phyloP scores from a whole-genome alignment of 2,329 filamentous ascomycete species.

The Hypoxylon sp. region DNA sequence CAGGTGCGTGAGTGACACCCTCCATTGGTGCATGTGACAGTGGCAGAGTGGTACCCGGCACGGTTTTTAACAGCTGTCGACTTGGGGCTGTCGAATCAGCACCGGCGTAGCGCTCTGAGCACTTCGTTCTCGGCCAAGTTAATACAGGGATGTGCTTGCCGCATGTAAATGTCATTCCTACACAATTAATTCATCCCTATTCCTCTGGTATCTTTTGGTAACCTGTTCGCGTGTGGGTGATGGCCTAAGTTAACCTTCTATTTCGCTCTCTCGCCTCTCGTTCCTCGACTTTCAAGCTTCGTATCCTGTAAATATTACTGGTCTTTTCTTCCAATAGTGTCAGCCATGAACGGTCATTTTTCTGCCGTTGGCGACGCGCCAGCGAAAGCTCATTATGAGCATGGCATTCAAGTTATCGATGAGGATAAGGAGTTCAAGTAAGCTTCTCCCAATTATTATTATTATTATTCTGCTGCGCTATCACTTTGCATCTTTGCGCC shows the following conservation, averaged over 20 bases:
- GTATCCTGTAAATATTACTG: conserved; percentile 32
- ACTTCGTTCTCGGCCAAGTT: conserved; percentile 7
- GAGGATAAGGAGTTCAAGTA: conserved; percentile 98
- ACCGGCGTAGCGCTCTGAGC: neutral
- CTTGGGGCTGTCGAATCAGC: conserved; percentile 18
- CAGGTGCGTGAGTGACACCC: conserved; percentile 24
- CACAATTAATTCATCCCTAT: conserved; percentile 28
- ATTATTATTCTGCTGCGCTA: conserved; percentile 17
- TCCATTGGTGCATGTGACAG: conserved; percentile 44
- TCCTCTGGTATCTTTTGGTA: conserved; percentile 9
- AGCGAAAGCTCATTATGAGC: conserved; percentile 77
- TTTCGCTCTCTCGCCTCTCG: neutral
- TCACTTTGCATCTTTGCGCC: conserved; percentile 2
- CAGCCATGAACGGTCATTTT: conserved; percentile 82
- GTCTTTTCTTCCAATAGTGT: conserved; percentile 27
- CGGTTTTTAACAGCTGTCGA: conserved; percentile 35
- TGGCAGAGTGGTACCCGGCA: conserved; percentile 38
- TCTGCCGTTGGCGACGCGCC: conserved; percentile 76
- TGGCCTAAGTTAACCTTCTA: neutral
- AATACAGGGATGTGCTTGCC: conserved; percentile 34
- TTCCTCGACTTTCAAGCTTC: conserved; percentile 1
- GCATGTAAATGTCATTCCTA: conserved; percentile 37
- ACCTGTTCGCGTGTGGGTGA: neutral
- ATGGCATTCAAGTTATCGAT: conserved; percentile 97
- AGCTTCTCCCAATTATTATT: conserved; percentile 49